Base-by-base conservation (phyloP, 306 rosid species). In the Cucumis melo region DNA sequence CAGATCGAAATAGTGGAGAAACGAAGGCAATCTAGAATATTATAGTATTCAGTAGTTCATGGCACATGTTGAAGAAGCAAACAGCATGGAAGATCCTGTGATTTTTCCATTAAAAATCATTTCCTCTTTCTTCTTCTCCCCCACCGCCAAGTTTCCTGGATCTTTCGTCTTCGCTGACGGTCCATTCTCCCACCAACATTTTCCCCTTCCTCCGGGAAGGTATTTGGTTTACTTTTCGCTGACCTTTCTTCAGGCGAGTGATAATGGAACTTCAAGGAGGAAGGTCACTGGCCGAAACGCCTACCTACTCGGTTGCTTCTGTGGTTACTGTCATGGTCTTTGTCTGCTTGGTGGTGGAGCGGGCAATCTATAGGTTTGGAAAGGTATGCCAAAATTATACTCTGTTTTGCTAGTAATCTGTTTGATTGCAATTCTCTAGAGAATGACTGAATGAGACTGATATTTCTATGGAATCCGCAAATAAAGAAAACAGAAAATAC, bases 271-370 rank as follows among this genome's bases (percentile, higher is more conserved):
- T 88, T 48, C 85, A 83, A 56, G 66, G 57, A 71, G 88, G 84
- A 73, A 85, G 93, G 81, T 94, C 97, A 56, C 85, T 94, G 82
- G 90, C 96, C 61, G 97, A 90, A 85, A 94, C 98, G 14, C 98
- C 97, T n/a, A 91, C 96, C 8, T 94, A 90, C 76, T 88, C 96
- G 24, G 98, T 94, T 84, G 97, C 98, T 39, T 90, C 98, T 2
- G 93, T 91, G 53, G 83, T 94, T 41, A 87, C 93, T 12, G 91
- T 94, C 79, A 91, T 94, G 98, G 97, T 94, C 46, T 88, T 91
- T 57, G 85, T 87, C 8, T 90, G 97, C 87, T 80, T 91, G 62
- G 63, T 94, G 81, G 93, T 94, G 21, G 90, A 94, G 67, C 89
- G 96, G 77, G 89, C 96, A 27, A 91, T 94, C 76, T 86, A 82